Conservation (phyloP, 495 filamentous ascomycete species). For the Bacidia gigantensis region DNA sequence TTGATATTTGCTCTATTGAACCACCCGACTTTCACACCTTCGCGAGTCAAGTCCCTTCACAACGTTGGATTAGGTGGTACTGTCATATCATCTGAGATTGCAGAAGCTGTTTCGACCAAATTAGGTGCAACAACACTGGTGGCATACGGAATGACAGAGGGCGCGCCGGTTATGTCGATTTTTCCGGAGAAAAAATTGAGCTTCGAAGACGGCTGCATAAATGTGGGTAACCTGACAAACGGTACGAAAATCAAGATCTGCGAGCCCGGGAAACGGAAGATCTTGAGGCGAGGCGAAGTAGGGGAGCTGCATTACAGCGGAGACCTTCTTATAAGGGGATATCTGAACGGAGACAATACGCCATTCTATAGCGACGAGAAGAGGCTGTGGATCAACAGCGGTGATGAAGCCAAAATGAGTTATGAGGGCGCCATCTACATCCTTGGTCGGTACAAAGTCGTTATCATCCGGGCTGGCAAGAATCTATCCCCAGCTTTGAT, state of each 20-base stretch:
- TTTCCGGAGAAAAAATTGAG: constrained; percentile 6
- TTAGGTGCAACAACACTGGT: constrained; percentile 22
- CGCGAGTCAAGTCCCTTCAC: constrained; percentile 18
- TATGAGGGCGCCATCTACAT: constrained; percentile 25
- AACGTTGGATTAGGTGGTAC: constrained; percentile 22
- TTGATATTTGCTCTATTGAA: constrained; percentile 23
- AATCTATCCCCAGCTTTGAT: constrained; percentile 31
- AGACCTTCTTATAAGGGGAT: constrained; percentile 19
- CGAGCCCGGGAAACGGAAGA: constrained; percentile 15
- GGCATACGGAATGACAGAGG: constrained; percentile 33
- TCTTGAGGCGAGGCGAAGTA: constrained; percentile 18
- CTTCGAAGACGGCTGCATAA: constrained; percentile 13
- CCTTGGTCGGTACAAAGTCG: constrained; percentile 34
- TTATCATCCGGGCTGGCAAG: constrained; percentile 36
- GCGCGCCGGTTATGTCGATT: constrained; percentile 21
- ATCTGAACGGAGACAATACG: constrained; percentile 18
- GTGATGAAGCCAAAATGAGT: constrained; percentile 33
- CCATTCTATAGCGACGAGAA: constrained; percentile 25
- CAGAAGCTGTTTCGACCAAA: no score
- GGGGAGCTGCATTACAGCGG: constrained; percentile 32
- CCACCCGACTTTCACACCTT: constrained; percentile 12
- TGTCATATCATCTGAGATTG: constrained; percentile 19
- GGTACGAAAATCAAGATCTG: constrained; percentile 28
- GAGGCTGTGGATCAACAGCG: constrained; percentile 27
- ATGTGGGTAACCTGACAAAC: constrained; percentile 21